These are phyloP conservation scores for Solanum chaucha DNA, from an alignment of 257 asterid genomes.

Conservation along the genomic window DNA sequence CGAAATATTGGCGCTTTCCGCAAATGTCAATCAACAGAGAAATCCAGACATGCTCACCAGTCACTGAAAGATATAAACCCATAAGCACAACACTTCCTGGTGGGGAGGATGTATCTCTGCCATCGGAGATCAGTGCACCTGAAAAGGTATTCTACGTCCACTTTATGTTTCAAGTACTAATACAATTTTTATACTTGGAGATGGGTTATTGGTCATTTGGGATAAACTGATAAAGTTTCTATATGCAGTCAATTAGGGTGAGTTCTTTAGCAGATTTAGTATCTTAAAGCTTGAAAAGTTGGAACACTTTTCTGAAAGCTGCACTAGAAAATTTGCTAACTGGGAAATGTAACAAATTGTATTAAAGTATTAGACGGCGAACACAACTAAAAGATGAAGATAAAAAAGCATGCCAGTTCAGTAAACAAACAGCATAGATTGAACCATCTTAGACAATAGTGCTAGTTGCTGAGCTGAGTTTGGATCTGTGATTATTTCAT, in stretches of 20 bases:
- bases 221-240: neutral
- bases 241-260: neutral
- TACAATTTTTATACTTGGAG: neutral
- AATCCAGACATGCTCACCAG: constrained; percentile 14
- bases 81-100: constrained; percentile 15
- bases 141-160: constrained; percentile 29
- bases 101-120: constrained; percentile 17
- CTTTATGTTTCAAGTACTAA: neutral
- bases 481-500: neutral
- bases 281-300: neutral
- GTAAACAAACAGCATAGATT: neutral
- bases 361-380: neutral
- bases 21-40: constrained; percentile 33
- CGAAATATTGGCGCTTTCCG: constrained; percentile 82
- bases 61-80: constrained; percentile 26
- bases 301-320: neutral
- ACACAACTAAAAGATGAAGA: neutral
- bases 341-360: neutral
- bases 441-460: neutral
- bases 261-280: neutral
- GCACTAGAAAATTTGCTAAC: neutral
- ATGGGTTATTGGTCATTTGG: neutral
- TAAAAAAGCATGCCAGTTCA: neutral
- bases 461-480: neutral
- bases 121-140: constrained; percentile 16